These are phyloP conservation scores for Arabidopsis thaliana DNA, from an alignment of 345 rosid species.

Conservation along the genomic window DNA sequence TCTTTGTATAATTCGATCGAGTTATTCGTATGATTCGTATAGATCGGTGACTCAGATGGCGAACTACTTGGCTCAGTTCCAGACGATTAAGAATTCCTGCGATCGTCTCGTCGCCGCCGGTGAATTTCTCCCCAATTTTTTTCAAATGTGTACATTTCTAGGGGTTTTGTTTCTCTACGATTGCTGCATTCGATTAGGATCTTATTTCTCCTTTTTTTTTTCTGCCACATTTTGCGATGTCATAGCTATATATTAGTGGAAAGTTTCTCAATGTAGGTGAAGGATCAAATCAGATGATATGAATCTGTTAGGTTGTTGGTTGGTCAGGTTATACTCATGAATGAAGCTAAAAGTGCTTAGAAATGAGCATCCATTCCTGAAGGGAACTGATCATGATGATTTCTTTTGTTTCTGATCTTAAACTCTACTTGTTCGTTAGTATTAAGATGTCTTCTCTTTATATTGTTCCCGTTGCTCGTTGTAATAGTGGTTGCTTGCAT, in stretches of 20 bases:
- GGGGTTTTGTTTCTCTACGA: no score
- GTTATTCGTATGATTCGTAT: background rate
- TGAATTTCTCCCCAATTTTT: constrained; percentile 43
- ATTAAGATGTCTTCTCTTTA: background rate
- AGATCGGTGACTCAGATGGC: constrained; percentile 63
- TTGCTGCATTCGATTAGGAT: constrained; percentile 30
- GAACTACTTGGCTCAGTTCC: constrained; percentile 90
- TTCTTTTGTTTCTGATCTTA: background rate
- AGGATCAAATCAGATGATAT: constrained; percentile 9
- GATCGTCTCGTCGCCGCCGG: constrained; percentile 88
- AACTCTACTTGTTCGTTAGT: constrained; percentile 11
- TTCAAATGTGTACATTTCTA: background rate
- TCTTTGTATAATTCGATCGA: background rate
- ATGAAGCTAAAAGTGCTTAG: constrained; percentile 1
- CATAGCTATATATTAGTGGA: constrained; percentile 23
- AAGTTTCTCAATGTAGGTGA: constrained; percentile 14
- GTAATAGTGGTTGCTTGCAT: constrained; percentile 3
- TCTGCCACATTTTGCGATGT: constrained; percentile 29
- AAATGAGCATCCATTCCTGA: constrained; percentile 3
- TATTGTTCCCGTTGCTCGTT: constrained; percentile 3
- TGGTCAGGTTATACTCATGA: background rate
- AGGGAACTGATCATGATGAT: constrained; percentile 4
- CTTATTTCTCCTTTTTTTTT: constrained; percentile 14
- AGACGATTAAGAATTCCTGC: constrained; percentile 71
- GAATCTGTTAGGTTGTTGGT: background rate